Conservation (phyloP, 495 filamentous ascomycete species). For the Apiosordaria backusii region DNA sequence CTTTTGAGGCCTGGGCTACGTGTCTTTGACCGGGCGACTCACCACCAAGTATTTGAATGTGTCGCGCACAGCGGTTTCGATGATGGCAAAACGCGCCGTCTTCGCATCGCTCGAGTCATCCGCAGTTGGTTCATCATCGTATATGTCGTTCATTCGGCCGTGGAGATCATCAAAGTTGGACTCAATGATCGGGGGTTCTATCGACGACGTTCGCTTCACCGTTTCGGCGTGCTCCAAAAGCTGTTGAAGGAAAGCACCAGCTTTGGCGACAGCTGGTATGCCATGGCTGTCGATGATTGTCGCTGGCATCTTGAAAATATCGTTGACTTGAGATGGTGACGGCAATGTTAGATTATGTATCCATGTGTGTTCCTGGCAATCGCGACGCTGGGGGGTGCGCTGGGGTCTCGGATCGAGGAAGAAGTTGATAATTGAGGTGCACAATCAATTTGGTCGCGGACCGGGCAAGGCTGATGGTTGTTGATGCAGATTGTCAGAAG, state of each 20-base stretch:
- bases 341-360: neutral
- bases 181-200: conserved; percentile 76
- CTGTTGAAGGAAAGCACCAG: conserved; percentile 53
- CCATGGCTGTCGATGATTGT: conserved; percentile 41
- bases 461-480: neutral
- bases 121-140: conserved; percentile 22
- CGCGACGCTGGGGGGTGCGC: no score
- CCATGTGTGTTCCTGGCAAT: neutral
- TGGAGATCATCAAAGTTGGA: conserved; percentile 52
- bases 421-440: conserved; percentile 4
- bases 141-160: conserved; percentile 37
- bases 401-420: neutral
- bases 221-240: conserved; percentile 62
- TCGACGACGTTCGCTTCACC: conserved; percentile 60
- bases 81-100: conserved; percentile 55
- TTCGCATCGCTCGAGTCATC: conserved; percentile 33
- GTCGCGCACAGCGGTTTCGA: conserved; percentile 75
- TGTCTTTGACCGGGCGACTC: conserved; percentile 32
- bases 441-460: neutral
- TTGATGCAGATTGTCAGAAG: neutral
- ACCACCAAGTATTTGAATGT: conserved; percentile 75
- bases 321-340: neutral
- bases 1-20: neutral
- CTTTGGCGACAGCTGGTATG: conserved; percentile 53
- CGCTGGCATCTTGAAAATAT: conserved; percentile 37